phyloP scores from a whole-genome alignment of 306 rosid species.

The Acacia crassicarpa region DNA sequence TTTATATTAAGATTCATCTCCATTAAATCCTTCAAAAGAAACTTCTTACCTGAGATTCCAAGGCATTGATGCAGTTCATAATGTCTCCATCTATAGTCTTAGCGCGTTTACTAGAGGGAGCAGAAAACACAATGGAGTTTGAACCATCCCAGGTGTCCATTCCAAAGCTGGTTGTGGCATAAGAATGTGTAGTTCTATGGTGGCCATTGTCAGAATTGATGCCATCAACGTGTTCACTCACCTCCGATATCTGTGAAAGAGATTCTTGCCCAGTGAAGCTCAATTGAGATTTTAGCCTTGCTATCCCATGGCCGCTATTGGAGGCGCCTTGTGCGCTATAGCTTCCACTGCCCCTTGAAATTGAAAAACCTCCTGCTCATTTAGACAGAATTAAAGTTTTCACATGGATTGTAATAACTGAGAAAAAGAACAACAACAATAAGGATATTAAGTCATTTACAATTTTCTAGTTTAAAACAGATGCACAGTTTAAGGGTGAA shows the following conservation, averaged over 20 bases:
- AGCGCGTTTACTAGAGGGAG: constrained; percentile 56
- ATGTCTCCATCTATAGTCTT: constrained; percentile 62
- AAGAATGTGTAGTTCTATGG: constrained; percentile 45
- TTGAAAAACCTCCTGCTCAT: constrained; percentile 64
- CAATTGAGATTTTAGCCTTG: constrained; percentile 73
- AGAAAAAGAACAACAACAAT: neutral
- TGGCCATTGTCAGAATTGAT: constrained; percentile 42
- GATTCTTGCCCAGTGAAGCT: constrained; percentile 87
- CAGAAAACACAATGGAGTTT: constrained; percentile 68
- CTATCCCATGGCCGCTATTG: constrained; percentile 41
- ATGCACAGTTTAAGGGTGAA: neutral
- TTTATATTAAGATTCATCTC: neutral
- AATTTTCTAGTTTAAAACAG: neutral
- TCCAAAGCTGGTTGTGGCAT: constrained; percentile 45
- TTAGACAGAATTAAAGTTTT: constrained; percentile 2
- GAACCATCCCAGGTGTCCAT: constrained; percentile 67
- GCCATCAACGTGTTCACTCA: constrained; percentile 47
- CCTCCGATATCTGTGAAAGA: constrained; percentile 66
- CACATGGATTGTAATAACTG: neutral
- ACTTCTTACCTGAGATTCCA: constrained; percentile 76
- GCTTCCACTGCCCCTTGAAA: constrained; percentile 66
- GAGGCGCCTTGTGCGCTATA: constrained; percentile 53
- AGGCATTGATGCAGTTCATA: constrained; percentile 46
- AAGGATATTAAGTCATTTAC: neutral
- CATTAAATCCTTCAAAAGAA: neutral